phyloP scores from a whole-genome alignment of 352 stramenopile genomes.

The Phytophthora pini region DNA sequence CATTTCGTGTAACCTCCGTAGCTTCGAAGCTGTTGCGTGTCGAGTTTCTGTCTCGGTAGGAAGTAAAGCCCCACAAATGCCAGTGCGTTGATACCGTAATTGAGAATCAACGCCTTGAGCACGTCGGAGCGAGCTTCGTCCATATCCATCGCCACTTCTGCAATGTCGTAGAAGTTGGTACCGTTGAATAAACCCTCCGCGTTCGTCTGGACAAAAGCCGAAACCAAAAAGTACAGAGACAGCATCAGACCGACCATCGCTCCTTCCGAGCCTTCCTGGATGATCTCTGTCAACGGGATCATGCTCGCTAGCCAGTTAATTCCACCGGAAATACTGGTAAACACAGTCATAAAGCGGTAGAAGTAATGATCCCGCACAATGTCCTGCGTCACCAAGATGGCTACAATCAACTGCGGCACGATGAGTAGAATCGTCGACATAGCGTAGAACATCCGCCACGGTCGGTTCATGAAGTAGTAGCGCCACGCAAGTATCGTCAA shows the following conservation, averaged over 20 bases:
- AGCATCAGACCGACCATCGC: constrained; percentile 52
- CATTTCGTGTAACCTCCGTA: constrained; percentile 71
- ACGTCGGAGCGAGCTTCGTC: constrained; percentile 27
- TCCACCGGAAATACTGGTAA: constrained; percentile 23
- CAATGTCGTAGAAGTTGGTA: constrained; percentile 45
- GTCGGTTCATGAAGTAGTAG: constrained; percentile 48
- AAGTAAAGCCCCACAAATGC: constrained; percentile 41
- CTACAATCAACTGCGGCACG: constrained; percentile 32
- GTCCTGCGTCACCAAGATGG: constrained; percentile 37
- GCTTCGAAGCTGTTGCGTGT: constrained; percentile 65
- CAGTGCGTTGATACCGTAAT: constrained; percentile 55
- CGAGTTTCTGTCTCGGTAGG: constrained; percentile 62
- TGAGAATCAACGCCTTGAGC: constrained; percentile 42
- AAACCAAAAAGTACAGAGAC: constrained; percentile 50
- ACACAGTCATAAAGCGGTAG: constrained; percentile 35
- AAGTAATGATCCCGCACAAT: constrained; percentile 37
- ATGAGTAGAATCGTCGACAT: constrained; percentile 35
- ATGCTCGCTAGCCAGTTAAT: constrained; percentile 38
- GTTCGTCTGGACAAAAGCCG: constrained; percentile 49
- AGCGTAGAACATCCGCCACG: constrained; percentile 46
- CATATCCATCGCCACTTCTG: constrained; percentile 30
- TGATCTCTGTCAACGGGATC: constrained; percentile 58
- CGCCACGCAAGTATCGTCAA: constrained; percentile 43
- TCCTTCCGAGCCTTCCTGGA: constrained; percentile 61
- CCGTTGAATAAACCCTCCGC: constrained; percentile 38